Base-by-base conservation (phyloP, 202 grass and related monocot species). In the Saccharum hybrid region DNA sequence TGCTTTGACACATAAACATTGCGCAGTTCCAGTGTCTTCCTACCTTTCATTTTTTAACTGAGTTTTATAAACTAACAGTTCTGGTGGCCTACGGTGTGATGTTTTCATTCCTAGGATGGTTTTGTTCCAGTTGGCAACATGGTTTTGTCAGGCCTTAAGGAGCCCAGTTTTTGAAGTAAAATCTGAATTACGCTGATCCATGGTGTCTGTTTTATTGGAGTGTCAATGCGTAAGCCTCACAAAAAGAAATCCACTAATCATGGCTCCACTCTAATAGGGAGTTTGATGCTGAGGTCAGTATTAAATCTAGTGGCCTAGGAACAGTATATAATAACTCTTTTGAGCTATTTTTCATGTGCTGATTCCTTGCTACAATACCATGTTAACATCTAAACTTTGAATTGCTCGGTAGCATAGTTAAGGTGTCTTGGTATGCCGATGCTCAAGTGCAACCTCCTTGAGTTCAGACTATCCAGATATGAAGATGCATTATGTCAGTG, bases 1-100 rank as follows among this genome's bases (percentile, higher is more conserved):
- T 59, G 43, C 37, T 21, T 36, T 15, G 1, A 1, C 68, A 75
- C 49, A 42, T 60, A 49, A 37, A 67, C 65, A 75, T 78, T 48
- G n/a, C 0, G 2, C 12, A 73, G 23, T 78, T 66, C 19, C 67
- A 31, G 30, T 13, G 68, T 31, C 40, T 61, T 52, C 40, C 1
- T 21, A 19, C 39, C 18, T 79, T 79, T 69, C 62, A 43, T 73
- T 75, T 16, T 62, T 71, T 71, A 64, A 33, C 21, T 52, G 30
- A 57, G 43, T 81, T 84, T 75, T 68, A 16, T 30, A 77, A 28
- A 86, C 15, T 66, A 80, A 31, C 37, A 26, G 75, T 28, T 79
- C 13, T 46, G 2, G 26, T 78, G 34, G 48, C 14, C 13, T 84
- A 22, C 30, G 49, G 6, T 46, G 67, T 43, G 51, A 48, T 38